Percentiles rank a stretch among this genome's conserved stretches.
These are phyloP conservation scores for Lycium barbarum DNA, from an alignment of 257 asterid genomes.

Conservation along the genomic window DNA sequence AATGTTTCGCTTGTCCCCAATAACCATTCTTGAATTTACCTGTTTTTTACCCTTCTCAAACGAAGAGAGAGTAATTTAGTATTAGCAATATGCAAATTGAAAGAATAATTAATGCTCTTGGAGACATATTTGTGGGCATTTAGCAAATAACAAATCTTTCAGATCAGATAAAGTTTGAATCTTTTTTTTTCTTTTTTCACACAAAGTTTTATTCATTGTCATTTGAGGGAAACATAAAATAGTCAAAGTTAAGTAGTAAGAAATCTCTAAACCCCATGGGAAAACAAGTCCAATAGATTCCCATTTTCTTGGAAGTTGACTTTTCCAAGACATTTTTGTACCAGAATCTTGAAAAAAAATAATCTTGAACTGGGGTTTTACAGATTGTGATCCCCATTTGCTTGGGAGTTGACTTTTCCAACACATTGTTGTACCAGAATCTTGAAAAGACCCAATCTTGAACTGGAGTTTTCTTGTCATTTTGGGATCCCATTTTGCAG, in stretches of 20 bases:
- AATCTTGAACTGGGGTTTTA: conserved; percentile 34
- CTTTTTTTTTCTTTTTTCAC: too few species aligned
- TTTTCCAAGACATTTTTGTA: conserved; percentile 35
- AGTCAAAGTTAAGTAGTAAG: background rate
- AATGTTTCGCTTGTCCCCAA: background rate
- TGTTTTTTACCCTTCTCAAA: background rate
- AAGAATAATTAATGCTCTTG: background rate
- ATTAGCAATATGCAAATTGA: background rate
- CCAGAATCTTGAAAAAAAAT: conserved; percentile 28
- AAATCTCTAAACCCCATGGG: conserved; percentile 6
- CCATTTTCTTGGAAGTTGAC: conserved; percentile 49
- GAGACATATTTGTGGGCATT: background rate
- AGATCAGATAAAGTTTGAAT: background rate
- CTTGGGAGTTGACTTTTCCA: conserved; percentile 55
- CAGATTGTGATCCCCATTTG: conserved; percentile 39
- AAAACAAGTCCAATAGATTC: conserved; percentile 36
- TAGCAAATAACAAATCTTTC: background rate
- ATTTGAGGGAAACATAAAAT: too few species aligned
- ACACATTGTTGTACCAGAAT: conserved; percentile 29
- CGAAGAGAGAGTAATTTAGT: background rate
- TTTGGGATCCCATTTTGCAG: too few species aligned
- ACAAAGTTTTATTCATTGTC: too few species aligned
- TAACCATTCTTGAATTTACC: background rate
- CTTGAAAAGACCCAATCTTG: conserved; percentile 9
- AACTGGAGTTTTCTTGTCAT: background rate